Percentiles rank a stretch among this genome's conserved stretches.
Evolutionary conservation across 257 asterid genomes (phyloP).

Genomic region (Nicotiana tomentosiformis): DNA sequence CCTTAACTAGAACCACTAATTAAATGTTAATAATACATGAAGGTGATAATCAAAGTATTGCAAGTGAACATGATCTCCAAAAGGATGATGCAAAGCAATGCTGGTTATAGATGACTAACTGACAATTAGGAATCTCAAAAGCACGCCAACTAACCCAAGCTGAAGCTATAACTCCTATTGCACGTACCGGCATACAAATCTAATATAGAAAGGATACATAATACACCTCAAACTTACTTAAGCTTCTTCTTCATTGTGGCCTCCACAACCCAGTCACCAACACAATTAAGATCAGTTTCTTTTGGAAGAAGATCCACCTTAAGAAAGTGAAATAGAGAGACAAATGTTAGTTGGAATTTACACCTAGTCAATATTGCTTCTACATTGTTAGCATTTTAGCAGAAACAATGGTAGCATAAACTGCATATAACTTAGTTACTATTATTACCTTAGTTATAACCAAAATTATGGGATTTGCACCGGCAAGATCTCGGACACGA

Average conservation of each 20-base stretch:
- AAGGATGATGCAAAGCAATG: background rate
- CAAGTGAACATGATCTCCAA: background rate
- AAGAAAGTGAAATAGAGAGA: slow-evolving; percentile 17
- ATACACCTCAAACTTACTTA: slow-evolving; percentile 53
- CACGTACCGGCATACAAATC: background rate
- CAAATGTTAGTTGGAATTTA: background rate
- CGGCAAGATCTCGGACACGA: slow-evolving; percentile 82
- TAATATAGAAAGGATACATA: background rate
- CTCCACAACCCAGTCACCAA: slow-evolving; percentile 99
- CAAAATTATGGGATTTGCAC: slow-evolving; percentile 90
- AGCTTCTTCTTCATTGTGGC: slow-evolving; percentile 93
- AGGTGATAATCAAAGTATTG: background rate
- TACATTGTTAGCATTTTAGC: background rate
- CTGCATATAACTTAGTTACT: background rate
- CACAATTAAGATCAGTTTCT: slow-evolving; percentile 90
- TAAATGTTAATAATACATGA: background rate
- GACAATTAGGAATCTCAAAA: background rate
- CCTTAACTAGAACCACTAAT: background rate
- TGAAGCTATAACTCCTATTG: background rate
- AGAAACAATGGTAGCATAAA: background rate
- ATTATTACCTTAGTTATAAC: slow-evolving; percentile 79
- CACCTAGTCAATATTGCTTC: background rate
- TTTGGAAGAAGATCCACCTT: slow-evolving; percentile 98
- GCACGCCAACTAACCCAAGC: background rate
- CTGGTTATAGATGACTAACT: background rate